Evolutionary conservation across 1,284 basidiomycete genomes (phyloP), one percentile per base, ranked within the genome.

Genomic region (Trichosporon sp.): DNA sequence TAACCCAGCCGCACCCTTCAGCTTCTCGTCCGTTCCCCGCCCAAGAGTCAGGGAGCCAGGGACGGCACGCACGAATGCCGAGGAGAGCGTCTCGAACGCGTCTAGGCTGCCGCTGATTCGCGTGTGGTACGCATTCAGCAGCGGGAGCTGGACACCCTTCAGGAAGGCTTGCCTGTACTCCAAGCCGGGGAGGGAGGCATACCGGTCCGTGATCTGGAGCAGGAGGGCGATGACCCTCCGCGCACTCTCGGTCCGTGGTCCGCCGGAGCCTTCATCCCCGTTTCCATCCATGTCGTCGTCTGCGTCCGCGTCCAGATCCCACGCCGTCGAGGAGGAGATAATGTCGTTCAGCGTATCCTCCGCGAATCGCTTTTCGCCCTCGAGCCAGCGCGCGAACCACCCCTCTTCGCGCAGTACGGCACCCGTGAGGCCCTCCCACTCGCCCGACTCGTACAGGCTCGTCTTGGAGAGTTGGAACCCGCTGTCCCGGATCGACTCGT

Each of bases 141-240:
- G 79, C 0, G 94, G 93, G 8, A 2, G 81, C 79, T 99, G 95
- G 10, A 96, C 86, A 8, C 85, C 83, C 40, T 89, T 84, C 60
- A 98, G 84, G 81, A 98, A 98, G 11, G 88, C 87, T 0, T 88
- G 86, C 16, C 89, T 88, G 66, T 96, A 90, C 13, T 82, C 77
- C 65, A 90, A 85, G 52, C 86, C 85, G 0, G 95, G 94, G 0
- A 98, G 83, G 0, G 92, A 89, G 9, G 88, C 86, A 75, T 97
- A 97, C 1, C 95, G 92, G 76, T 95, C 94, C 88, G 92, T 93
- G 61, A 95, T 87, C 78, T 93, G 91, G 72, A 95, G 90, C 9
- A 93, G 83, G 27, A 96, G 82, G n/a, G 88, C 86, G 72, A 89
- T 90, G 61, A 95, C 81, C 69, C 89, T 85, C 27, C 92, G 82